phyloP scores from a whole-genome alignment of 352 stramenopile species.

The Aphanomyces euteiches region DNA sequence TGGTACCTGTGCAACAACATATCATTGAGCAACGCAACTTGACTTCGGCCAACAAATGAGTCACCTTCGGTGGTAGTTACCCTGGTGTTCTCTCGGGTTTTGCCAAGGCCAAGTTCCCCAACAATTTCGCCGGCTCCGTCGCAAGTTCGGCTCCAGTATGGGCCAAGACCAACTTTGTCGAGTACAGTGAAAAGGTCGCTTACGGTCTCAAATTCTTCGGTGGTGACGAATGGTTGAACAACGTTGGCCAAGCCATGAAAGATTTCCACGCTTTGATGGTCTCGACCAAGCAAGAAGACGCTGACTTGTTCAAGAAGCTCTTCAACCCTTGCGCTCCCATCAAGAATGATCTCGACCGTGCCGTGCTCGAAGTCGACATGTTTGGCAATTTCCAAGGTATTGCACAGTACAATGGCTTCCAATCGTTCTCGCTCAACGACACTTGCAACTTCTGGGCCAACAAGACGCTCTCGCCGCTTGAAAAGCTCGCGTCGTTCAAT shows the following conservation, averaged over 20 bases:
- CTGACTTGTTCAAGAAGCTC: conserved; percentile 23
- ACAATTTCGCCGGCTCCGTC: not conserved
- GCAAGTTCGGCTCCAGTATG: conserved; percentile 68
- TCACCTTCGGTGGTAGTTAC: conserved; percentile 80
- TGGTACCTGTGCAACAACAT: conserved; percentile 72
- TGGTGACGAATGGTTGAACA: conserved; percentile 52
- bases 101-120: conserved; percentile 40
- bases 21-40: conserved; percentile 32
- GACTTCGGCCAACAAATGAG: conserved; percentile 46
- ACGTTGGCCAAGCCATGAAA: conserved; percentile 55
- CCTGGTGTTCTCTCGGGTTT: conserved; percentile 71
- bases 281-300: conserved; percentile 6
- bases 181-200: conserved; percentile 74
- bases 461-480: not conserved
- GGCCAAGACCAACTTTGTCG: conserved; percentile 61
- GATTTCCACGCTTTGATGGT: conserved; percentile 11
- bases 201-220: conserved; percentile 65
- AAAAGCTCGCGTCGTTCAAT: conserved; percentile 22
- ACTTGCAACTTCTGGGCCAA: conserved; percentile 11
- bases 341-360: conserved; percentile 14
- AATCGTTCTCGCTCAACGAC: not conserved
- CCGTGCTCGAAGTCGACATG: conserved; percentile 12
- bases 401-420: conserved; percentile 23
- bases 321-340: conserved; percentile 23
- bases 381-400: conserved; percentile 14